Evolutionary conservation across 2,329 filamentous ascomycete species (phyloP), one percentile per base, ranked within the genome.

Genomic region (Colletotrichum sp.): DNA sequence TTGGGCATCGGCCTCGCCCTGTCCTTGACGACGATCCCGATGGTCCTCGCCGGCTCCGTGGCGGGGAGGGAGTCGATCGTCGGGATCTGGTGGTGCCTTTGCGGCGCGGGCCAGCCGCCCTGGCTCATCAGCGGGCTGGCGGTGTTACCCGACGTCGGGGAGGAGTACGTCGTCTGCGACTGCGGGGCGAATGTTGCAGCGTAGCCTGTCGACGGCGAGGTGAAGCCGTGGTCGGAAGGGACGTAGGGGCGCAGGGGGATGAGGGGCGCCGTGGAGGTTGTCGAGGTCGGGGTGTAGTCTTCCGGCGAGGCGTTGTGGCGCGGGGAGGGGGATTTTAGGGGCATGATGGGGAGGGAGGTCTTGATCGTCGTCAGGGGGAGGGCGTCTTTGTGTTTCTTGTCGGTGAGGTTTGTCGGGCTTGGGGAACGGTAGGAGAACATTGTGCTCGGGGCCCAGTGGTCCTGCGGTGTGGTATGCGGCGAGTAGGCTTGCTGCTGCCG

Each of bases 221-320:
- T 34, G 30, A 71, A 30, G 78, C 71, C 79, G 80, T 84, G 78
- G 22, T 83, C 78, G 8, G 81, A 76, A 25, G 83, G 81, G n/a
- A 80, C 76, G 66, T 82, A 82, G 13, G 80, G 76, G 34, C 77
- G 78, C 77, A 80, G 59, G 3, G 79, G 80, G 12, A 87, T 80
- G 4, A 88, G 81, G 22, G 84, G 82, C 3, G 82, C 80, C 4
- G 80, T 83, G 1, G 85, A 86, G 5, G 81, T 80, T 9, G 82
- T 82, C 16, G 83, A 84, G 1, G 79, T 78, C 3, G 85, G 84
- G 1, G 84, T 83, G 69, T 77, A 77, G 69, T 75, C 76, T n/a
- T 78, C 76, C 5, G 77, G 68, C 5, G 77, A 78, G n/a, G 59
- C 25, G 71, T 64, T 75, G 44, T 60, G 44, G 13, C 71, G 48